These are phyloP conservation scores for Vicia faba DNA, from an alignment of 306 rosid species.

Conservation along the genomic window DNA sequence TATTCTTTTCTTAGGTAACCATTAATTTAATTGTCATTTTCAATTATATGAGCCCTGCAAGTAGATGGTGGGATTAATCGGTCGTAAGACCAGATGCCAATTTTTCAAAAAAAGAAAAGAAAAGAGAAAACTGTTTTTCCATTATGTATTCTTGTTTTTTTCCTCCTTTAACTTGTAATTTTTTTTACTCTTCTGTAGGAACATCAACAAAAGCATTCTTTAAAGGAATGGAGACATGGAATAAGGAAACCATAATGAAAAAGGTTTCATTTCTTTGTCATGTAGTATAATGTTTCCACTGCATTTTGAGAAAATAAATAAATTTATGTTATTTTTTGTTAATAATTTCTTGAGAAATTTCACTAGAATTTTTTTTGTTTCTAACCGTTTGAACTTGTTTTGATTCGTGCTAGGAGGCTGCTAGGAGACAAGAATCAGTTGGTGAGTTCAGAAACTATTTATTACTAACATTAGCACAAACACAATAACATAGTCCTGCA, in stretches of 20 bases:
- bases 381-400: conserved; percentile 42
- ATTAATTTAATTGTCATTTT: neutral
- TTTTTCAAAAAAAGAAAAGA: no score
- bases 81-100: no score
- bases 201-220: conserved; percentile 85
- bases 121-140: no score
- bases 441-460: conserved; percentile 53
- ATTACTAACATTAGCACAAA: conserved; percentile 14
- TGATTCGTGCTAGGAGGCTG: conserved; percentile 65
- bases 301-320: conserved; percentile 1
- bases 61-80: no score
- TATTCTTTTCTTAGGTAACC: conserved; percentile 70
- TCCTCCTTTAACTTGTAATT: neutral
- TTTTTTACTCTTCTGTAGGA: conserved; percentile 46
- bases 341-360: neutral
- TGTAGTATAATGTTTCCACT: neutral
- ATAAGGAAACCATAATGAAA: conserved; percentile 83
- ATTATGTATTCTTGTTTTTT: conserved; percentile 2
- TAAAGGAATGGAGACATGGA: conserved; percentile 88
- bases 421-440: conserved; percentile 50
- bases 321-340: neutral
- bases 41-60: no score
- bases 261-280: conserved; percentile 43
- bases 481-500: neutral
- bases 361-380: neutral